These are phyloP conservation scores for Daldinia bambusicola DNA, from an alignment of 495 filamentous ascomycete species.

Conservation along the genomic window DNA sequence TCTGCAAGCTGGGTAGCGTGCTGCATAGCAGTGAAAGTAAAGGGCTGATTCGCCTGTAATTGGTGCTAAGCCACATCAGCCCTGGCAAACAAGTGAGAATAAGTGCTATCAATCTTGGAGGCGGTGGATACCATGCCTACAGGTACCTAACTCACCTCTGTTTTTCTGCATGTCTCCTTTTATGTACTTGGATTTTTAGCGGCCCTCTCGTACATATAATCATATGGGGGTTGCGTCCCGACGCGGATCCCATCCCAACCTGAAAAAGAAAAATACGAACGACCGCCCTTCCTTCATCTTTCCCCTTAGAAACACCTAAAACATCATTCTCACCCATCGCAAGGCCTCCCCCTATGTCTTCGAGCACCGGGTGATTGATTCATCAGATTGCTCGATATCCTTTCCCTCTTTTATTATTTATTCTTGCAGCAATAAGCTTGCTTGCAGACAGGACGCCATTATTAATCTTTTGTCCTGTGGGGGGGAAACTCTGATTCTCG, in stretches of 20 bases:
- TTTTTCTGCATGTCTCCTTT: conserved; percentile 42
- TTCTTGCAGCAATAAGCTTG: conserved; percentile 32
- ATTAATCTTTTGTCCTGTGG: conserved; percentile 38
- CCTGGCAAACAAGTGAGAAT: neutral
- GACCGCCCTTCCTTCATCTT: conserved; percentile 41
- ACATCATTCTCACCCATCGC: conserved; percentile 32
- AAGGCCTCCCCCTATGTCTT: conserved; percentile 35
- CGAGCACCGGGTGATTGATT: conserved; percentile 44
- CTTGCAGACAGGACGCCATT: conserved; percentile 33
- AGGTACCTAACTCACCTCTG: neutral
- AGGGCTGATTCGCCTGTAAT: conserved; percentile 31
- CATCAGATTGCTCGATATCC: conserved; percentile 42
- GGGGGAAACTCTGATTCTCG: conserved; percentile 36
- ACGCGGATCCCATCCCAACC: conserved; percentile 47
- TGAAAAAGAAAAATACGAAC: conserved; percentile 51
- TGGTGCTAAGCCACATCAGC: conserved; percentile 36
- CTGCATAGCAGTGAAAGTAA: conserved; percentile 30
- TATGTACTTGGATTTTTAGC: conserved; percentile 30
- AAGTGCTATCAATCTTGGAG: conserved; percentile 7
- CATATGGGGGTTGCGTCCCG: conserved; percentile 34
- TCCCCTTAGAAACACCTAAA: conserved; percentile 37
- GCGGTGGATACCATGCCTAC: conserved; percentile 35
- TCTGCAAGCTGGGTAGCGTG: neutral
- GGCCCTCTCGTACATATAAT: conserved; percentile 34
- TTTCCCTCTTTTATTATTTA: conserved; percentile 30